Conservation (phyloP, 345 rosid genomes). For the Populus davidiana region DNA sequence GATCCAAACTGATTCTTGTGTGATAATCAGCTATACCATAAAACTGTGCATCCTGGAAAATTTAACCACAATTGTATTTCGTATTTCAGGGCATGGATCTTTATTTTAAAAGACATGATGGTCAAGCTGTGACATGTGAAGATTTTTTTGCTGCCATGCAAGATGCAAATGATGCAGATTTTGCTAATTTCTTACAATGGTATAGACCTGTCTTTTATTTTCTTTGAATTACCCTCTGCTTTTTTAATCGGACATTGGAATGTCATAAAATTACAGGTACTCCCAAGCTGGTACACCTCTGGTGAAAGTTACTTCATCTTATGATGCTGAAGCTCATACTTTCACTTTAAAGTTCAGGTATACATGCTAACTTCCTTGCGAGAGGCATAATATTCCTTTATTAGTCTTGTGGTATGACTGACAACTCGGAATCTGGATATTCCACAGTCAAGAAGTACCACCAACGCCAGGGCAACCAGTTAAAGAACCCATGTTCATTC, state of each 20-base stretch:
- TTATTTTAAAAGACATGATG: slow-evolving; percentile 88
- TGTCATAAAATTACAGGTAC: slow-evolving; percentile 57
- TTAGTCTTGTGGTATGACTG: neutral
- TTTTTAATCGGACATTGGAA: slow-evolving; percentile 2
- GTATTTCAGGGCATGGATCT: slow-evolving; percentile 89
- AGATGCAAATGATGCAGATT: slow-evolving; percentile 93
- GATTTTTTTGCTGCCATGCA: slow-evolving; percentile 95
- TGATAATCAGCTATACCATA: neutral
- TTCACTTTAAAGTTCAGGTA: slow-evolving; percentile 91
- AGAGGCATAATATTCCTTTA: neutral
- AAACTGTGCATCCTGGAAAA: slow-evolving; percentile 3
- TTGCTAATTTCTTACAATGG: slow-evolving; percentile 92
- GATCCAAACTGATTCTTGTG: neutral
- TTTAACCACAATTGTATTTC: neutral
- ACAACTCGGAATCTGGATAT: slow-evolving; percentile 9
- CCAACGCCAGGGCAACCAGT: slow-evolving; percentile 85
- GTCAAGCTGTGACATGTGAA: slow-evolving; percentile 98
- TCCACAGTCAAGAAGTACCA: slow-evolving; percentile 76
- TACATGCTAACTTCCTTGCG: neutral
- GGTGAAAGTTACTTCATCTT: slow-evolving; percentile 77
- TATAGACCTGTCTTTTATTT: slow-evolving; percentile 26
- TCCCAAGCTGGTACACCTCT: slow-evolving; percentile 97
- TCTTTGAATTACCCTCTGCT: neutral
- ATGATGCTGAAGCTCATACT: slow-evolving; percentile 65
- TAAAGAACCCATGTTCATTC: slow-evolving; percentile 93